phyloP scores from a whole-genome alignment of 1,139 yeast genomes.

The Sugiyamaella sp. region DNA sequence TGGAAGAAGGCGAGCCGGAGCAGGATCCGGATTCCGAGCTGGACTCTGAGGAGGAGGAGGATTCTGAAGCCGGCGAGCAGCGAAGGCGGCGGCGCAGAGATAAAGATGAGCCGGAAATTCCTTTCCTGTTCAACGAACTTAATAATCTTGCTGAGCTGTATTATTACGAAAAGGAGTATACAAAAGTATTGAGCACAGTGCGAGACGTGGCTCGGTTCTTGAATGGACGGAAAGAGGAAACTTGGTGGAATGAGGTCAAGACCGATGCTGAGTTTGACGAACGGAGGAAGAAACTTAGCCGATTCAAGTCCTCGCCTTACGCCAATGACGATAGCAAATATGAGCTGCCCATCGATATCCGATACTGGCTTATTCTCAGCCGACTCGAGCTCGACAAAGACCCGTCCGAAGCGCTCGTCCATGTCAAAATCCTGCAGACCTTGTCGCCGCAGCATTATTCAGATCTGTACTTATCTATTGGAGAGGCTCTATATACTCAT shows the following conservation, averaged over 20 bases:
- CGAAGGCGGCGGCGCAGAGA: conserved; percentile 28
- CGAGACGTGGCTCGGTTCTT: conserved; percentile 83
- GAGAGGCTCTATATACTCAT: conserved; percentile 66
- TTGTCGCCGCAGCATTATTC: conserved; percentile 63
- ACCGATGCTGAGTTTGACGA: conserved; percentile 80
- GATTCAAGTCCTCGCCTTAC: conserved; percentile 26
- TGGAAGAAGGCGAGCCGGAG: conserved; percentile 3
- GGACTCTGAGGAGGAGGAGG: conserved; percentile 9
- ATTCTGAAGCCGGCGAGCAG: background rate
- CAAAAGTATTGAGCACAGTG: conserved; percentile 63
- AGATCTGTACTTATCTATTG: conserved; percentile 79
- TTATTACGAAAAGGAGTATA: conserved; percentile 65
- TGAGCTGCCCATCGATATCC: conserved; percentile 78
- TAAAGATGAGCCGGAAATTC: conserved; percentile 33
- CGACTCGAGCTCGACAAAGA: conserved; percentile 63
- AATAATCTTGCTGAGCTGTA: conserved; percentile 82
- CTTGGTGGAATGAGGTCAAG: conserved; percentile 77
- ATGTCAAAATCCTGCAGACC: conserved; percentile 61
- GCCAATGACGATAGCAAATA: conserved; percentile 31
- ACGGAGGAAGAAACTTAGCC: conserved; percentile 47
- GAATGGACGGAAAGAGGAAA: conserved; percentile 67
- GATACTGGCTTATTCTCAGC: conserved; percentile 76
- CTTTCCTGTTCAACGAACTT: conserved; percentile 85
- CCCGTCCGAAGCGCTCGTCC: conserved; percentile 69
- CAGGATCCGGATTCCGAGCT: conserved; percentile 5